Percentiles rank a stretch among this genome's conserved stretches.
Conservation (phyloP, 116 monocot genomes). For the Dioscorea cayenensis region DNA sequence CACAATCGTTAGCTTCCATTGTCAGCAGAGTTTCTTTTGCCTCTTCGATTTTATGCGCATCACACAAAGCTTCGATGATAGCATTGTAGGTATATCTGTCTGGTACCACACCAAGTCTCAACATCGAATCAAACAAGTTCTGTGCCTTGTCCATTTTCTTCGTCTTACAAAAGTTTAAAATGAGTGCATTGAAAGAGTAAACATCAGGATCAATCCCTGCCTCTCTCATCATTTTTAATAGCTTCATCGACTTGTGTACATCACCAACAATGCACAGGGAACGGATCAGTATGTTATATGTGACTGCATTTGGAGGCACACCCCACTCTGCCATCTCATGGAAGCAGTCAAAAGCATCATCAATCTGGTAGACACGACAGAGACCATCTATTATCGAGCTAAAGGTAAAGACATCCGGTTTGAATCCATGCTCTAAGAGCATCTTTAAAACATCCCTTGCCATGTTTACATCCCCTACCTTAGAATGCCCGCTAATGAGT, state of each 20-base stretch:
- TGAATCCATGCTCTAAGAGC: slow-evolving; percentile 63
- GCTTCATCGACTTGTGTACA: slow-evolving; percentile 41
- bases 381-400: slow-evolving; percentile 81
- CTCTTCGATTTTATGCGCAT: slow-evolving; percentile 37
- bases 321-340: slow-evolving; percentile 81
- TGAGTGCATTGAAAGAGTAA: slow-evolving; percentile 78
- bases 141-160: slow-evolving; percentile 47
- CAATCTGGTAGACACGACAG: slow-evolving; percentile 54
- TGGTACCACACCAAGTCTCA: slow-evolving; percentile 65
- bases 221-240: slow-evolving; percentile 60
- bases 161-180: slow-evolving; percentile 64
- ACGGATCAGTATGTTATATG: slow-evolving; percentile 78
- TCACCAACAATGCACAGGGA: slow-evolving; percentile 51
- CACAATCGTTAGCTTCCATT: slow-evolving; percentile 50
- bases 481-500: slow-evolving; percentile 64
- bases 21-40: slow-evolving; percentile 48
- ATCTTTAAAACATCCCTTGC: slow-evolving; percentile 59
- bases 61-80: slow-evolving; percentile 58
- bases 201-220: slow-evolving; percentile 60
- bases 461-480: slow-evolving; percentile 33
- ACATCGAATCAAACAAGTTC: slow-evolving; percentile 67
- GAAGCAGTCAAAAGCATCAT: slow-evolving; percentile 79
- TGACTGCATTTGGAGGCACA: slow-evolving; percentile 56
- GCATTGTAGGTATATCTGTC: slow-evolving; percentile 72
- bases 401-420: slow-evolving; percentile 81